phyloP scores from a whole-genome alignment of 1,284 basidiomycete species.

The Heterobasidion parviporum region DNA sequence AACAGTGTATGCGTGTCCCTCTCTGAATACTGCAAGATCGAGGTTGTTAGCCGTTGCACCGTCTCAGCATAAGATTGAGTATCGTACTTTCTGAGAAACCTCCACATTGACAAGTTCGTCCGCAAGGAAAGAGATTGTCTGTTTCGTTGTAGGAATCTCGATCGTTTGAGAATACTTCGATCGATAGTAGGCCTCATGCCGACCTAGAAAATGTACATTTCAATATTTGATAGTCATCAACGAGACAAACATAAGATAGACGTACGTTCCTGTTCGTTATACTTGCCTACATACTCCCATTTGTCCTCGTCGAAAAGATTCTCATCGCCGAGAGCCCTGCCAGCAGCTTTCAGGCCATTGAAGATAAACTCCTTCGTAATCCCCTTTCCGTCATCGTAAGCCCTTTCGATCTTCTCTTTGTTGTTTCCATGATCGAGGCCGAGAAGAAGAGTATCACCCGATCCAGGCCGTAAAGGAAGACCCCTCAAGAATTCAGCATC shows the following conservation, averaged over 20 bases:
- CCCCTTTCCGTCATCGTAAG: constrained; percentile 80
- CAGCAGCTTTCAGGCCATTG: constrained; percentile 74
- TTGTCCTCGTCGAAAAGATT: constrained; percentile 53
- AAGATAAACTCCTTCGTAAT: constrained; percentile 82
- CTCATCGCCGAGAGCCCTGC: constrained; percentile 53
- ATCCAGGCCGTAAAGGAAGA: constrained; percentile 70
- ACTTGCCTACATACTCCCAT: constrained; percentile 82
- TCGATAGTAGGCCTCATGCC: constrained; percentile 83
- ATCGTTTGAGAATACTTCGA: constrained; percentile 61
- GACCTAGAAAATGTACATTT: constrained; percentile 36
- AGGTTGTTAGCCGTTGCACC: not conserved
- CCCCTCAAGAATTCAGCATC: constrained; percentile 73
- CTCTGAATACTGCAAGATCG: constrained; percentile 63
- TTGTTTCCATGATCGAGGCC: constrained; percentile 84
- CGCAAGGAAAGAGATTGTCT: constrained; percentile 44
- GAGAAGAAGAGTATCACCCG: constrained; percentile 65
- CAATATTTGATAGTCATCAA: no score
- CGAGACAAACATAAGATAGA: constrained; percentile 10
- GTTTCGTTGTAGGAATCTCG: constrained; percentile 37
- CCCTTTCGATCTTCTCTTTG: constrained; percentile 58
- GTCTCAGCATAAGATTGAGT: no score
- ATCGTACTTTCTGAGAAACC: constrained; percentile 74
- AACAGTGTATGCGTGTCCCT: constrained; percentile 72
- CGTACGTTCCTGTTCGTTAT: constrained; percentile 66
- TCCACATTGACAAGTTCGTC: constrained; percentile 85